These are phyloP conservation scores for Pyrenopolyporus hunteri DNA, from an alignment of 495 filamentous ascomycete species.

Conservation along the genomic window DNA sequence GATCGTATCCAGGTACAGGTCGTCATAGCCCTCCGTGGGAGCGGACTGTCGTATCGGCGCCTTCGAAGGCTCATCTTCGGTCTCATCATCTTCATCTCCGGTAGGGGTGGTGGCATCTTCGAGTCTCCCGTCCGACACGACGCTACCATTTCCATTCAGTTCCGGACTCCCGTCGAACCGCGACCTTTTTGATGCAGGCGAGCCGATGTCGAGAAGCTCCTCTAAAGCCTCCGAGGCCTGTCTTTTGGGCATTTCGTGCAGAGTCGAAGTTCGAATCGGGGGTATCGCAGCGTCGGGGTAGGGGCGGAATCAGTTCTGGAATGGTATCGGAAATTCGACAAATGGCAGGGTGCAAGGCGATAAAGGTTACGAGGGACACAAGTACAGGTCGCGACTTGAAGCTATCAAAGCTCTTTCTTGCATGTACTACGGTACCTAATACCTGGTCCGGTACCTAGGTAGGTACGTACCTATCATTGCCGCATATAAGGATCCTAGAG, in stretches of 20 bases:
- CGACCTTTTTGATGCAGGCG: slow-evolving; percentile 78
- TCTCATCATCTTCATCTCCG: slow-evolving; percentile 49
- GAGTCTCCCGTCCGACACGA: slow-evolving; percentile 42
- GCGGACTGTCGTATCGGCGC: slow-evolving; percentile 68
- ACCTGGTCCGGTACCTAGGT: slow-evolving; percentile 21
- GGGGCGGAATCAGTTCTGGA: too few relatives aligned
- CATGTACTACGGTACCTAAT: neutral
- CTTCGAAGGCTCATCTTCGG: slow-evolving; percentile 53
- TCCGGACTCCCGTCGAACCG: slow-evolving; percentile 65
- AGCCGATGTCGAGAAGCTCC: slow-evolving; percentile 60
- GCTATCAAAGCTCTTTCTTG: slow-evolving; percentile 24
- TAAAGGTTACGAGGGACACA: neutral
- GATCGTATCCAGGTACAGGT: slow-evolving; percentile 98
- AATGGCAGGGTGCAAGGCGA: neutral
- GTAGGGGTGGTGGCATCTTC: slow-evolving; percentile 48
- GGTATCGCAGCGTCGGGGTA: neutral
- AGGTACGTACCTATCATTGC: slow-evolving; percentile 1
- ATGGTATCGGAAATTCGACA: neutral
- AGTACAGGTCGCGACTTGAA: slow-evolving; percentile 28
- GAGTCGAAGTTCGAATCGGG: neutral
- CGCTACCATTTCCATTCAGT: slow-evolving; percentile 39
- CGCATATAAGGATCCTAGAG: too few relatives aligned
- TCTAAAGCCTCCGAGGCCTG: slow-evolving; percentile 79
- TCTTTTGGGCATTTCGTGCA: slow-evolving; percentile 70
- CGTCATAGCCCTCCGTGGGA: slow-evolving; percentile 87